Conservation (phyloP, 2,329 filamentous ascomycete species). For the Rachicladosporium sp. region DNA sequence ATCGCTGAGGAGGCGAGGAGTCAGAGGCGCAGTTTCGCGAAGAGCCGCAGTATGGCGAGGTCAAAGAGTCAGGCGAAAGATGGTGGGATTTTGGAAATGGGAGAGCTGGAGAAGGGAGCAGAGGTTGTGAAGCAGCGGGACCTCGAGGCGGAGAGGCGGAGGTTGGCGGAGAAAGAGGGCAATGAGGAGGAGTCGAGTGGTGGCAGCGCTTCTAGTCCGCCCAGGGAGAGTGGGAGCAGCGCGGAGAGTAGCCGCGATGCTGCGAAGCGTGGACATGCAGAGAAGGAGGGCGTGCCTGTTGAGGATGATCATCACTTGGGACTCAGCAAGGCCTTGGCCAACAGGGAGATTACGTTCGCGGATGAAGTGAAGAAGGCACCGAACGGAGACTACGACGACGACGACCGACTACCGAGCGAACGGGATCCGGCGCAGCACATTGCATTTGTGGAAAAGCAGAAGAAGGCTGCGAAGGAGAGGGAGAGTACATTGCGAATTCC, state of each 20-base stretch:
- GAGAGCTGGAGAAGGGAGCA: constrained; percentile 37
- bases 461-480: constrained; percentile 49
- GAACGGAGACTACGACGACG: constrained; percentile 26
- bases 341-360: constrained; percentile 53
- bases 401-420: constrained; percentile 38
- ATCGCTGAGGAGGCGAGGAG: constrained; percentile 61
- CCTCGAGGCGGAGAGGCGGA: constrained; percentile 10
- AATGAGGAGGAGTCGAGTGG: constrained; percentile 18
- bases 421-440: constrained; percentile 59
- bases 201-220: neutral
- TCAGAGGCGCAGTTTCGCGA: constrained; percentile 52
- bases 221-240: constrained; percentile 3
- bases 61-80: neutral
- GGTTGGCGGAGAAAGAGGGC: constrained; percentile 34
- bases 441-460: constrained; percentile 73
- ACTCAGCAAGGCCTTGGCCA: constrained; percentile 12
- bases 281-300: constrained; percentile 1
- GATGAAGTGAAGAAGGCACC: constrained; percentile 41
- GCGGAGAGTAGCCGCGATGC: neutral
- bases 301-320: constrained; percentile 16
- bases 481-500: constrained; percentile 75
- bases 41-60: constrained; percentile 30
- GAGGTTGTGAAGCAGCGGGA: constrained; percentile 37
- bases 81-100: neutral
- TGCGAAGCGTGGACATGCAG: neutral